Evolutionary conservation across 1,139 yeast species (phyloP), one percentile per base, ranked within the genome.

Genomic region (Protomyces lactucae-debilis): DNA sequence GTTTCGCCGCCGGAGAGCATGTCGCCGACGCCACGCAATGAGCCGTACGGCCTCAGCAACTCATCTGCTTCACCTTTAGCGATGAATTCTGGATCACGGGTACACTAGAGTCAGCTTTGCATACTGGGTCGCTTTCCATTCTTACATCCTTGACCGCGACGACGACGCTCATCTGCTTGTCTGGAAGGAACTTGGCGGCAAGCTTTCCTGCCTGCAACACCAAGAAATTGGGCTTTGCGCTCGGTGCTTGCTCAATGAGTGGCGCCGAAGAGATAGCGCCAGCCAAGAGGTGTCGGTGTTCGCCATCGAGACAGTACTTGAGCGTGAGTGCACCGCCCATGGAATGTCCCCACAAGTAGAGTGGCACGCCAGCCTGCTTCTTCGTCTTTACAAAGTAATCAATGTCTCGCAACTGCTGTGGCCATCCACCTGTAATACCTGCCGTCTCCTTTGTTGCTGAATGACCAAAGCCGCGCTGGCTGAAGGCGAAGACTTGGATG

Each of bases 241-340:
- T 52, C 16, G 67, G 52, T 51, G 65, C 65, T 52, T 87, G 76
- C 43, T 75, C 72, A 52, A 91, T 78, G 72, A 87, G 79, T 0
- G 98, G 97, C 1, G 87, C 92, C 45, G 82, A 78, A 1, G 83
- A 84, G 55, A 85, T 76, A 66, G 83, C 82, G 0, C 86, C 87
- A 57, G 79, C 77, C 60, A 92, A 70, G 35, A 79, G 71, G 46
- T 83, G 82, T 56, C 79, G 78, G 73, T 82, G 72, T 68, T 78
- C 82, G 2, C 97, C 97, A 56, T 77, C 76, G 61, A 86, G 81
- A 16, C 85, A 88, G 74, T 92, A 92, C 75, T 86, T 88, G 68
- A 91, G 78, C 0, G 79, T 78, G 63, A 90, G 85, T 0, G 88
- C 96, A 23, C 97, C 97, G 57, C 99, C 99, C 97, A 93, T 91